Evolutionary conservation across 2,329 filamentous ascomycete species (phyloP), one percentile per base, ranked within the genome.

Genomic region (Monascus ruber): DNA sequence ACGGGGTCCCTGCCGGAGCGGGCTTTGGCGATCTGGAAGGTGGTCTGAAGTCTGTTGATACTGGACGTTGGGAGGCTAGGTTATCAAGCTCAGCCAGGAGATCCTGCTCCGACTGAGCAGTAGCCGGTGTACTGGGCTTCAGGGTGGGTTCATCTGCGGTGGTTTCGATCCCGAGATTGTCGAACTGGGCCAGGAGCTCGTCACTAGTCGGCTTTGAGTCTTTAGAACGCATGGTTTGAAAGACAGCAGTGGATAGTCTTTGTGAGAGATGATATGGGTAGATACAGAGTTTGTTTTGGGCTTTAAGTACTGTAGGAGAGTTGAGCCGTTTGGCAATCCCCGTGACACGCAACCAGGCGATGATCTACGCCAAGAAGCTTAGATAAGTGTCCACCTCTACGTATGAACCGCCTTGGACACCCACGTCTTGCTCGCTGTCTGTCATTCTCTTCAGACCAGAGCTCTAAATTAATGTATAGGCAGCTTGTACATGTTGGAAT

Each of bases 11-110:
- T 17, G 70, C 68, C 38, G 69, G 66, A 24, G 70, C 63, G 34
- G 70, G 70, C 43, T 73, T 76, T 34, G 73, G 71, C 17, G 70
- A 71, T 27, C 71, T 40, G 68, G 62, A 44, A 73, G 77, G 49
- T 74, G 56, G 78, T 50, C 45, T 64, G 47, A 45, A 56, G 51
- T 66, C 70, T 34, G 67, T 67, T 42, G 68, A 71, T 42, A 71
- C 55, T 27, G 84, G 74, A 55, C 81, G 71, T 59, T 84, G 79
- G 39, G 77, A 73, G 52, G 78, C 85, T 33, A 94, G 76, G 51
- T 81, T 80, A 60, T 93, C 85, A 44, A 96, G 76, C 52, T 95
- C 88, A 45, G 87, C 87, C 31, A 96, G 74, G 42, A 89, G 78
- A 58, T 94, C 87, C 51, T 85, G 74, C 52, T 81, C 73, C 10